Conservation (phyloP, 2,329 filamentous ascomycete species). For the Magnaporthiopsis poae region DNA sequence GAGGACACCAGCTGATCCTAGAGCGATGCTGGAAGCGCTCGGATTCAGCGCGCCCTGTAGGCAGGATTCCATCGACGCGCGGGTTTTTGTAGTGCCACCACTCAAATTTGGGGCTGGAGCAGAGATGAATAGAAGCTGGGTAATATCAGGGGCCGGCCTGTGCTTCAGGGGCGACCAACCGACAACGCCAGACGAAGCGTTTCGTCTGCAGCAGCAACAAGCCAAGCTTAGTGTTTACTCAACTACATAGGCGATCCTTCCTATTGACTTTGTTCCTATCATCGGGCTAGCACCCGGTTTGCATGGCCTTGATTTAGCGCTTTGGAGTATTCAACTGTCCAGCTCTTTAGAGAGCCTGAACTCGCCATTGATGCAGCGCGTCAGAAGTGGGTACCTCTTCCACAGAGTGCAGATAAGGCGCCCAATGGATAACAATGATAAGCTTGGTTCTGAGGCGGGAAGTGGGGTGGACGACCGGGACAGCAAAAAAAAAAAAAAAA, state of each 20-base stretch:
- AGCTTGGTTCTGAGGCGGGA: background rate
- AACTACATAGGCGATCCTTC: background rate
- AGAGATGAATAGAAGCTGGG: background rate
- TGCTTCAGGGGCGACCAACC: background rate
- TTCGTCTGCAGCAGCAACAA: background rate
- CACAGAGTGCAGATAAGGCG: background rate
- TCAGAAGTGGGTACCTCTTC: background rate
- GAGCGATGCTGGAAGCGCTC: slow-evolving; percentile 14
- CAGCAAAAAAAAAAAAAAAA: background rate
- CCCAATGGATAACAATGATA: background rate
- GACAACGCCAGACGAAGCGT: background rate
- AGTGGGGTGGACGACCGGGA: background rate
- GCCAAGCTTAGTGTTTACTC: background rate
- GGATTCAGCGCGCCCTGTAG: background rate
- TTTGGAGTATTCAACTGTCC: background rate
- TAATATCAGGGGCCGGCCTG: background rate
- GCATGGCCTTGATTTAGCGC: background rate
- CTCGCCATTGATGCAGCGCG: no score
- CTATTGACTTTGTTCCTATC: background rate
- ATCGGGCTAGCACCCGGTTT: background rate
- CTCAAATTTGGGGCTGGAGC: no score
- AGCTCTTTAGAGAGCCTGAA: no score
- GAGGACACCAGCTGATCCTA: slow-evolving; percentile 22
- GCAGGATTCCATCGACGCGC: background rate
- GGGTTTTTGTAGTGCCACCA: background rate